Percentiles rank a stretch among this genome's conserved stretches.
Conservation (phyloP, 179 eudicot species). For the Silene vulgaris region DNA sequence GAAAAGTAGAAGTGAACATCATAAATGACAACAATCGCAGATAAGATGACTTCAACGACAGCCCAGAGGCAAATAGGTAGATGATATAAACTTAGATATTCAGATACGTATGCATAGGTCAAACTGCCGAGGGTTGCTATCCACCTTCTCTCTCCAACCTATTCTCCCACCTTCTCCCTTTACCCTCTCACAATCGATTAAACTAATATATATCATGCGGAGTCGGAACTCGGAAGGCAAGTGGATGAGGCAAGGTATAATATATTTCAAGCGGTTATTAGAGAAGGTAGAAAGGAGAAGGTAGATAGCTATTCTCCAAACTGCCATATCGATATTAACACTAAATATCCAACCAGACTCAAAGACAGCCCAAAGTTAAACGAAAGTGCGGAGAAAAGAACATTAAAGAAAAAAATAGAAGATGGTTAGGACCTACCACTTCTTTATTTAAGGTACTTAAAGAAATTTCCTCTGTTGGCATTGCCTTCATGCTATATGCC, state of each 20-base stretch:
- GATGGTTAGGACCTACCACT: constrained; percentile 38
- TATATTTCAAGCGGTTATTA: no score
- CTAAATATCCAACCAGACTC: constrained; percentile 11
- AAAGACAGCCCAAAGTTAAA: not conserved
- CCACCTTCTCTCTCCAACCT: no score
- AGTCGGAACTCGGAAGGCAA: no score
- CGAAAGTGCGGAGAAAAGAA: not conserved
- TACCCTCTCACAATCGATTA: no score
- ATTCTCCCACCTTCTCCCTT: no score
- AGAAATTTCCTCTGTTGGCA: constrained; percentile 34
- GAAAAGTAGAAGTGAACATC: constrained; percentile 20
- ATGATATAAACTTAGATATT: not conserved
- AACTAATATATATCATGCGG: no score
- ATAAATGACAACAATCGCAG: constrained; percentile 4
- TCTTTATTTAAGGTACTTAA: constrained; percentile 32
- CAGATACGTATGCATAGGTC: not conserved
- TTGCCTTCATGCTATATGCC: constrained; percentile 44
- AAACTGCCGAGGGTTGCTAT: no score
- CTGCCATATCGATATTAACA: not conserved
- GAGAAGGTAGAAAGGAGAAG: no score
- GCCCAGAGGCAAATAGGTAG: not conserved
- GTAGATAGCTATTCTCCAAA: no score
- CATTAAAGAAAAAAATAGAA: not conserved
- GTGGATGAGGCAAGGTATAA: no score
- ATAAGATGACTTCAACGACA: not conserved